Base-by-base conservation (phyloP, 768 basidiomycete genomes). In the Mycena leptocephala region DNA sequence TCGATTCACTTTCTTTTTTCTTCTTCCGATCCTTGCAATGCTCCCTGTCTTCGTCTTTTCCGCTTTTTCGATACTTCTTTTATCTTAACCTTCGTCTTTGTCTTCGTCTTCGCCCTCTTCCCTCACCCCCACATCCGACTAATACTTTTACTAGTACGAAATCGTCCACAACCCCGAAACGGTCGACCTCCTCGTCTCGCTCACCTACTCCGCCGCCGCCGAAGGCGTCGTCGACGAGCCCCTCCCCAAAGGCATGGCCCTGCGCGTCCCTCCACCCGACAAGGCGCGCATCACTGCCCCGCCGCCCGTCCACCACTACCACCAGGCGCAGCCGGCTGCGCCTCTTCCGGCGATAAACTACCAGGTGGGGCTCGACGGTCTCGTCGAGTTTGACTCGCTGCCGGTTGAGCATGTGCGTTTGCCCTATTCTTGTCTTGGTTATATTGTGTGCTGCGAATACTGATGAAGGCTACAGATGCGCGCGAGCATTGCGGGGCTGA, bases 151-250 rank as follows among this genome's bases (percentile, higher is more conserved):
- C n/a, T 62, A 94, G 93, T 94, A 94, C 77, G 94, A 95, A 81
- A 93, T 95, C 69, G 85, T 90, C 24, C 89, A 90, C 71, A 94
- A 94, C 76, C 87, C 92, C 0, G 84, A 86, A 55, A 90, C 90
- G 0, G 93, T 95, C 35, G 94, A 95, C 76, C 88, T 95, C 11
- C 89, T 95, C 6, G 88, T 94, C 24, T 93, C 93, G 26, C 84
- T 95, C 10, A 86, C 92, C 0, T 93, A 92, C 78, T 82, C 86
- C 24, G 88, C 93, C 1, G 93, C 93, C 0, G 83, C 84, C 10
- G 92, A 93, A 74, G 83, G 85, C 3, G 86, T 86, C 3, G 83
- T 93, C 63, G 88, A 91, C 16, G 91, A 92, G 20, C 92, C 91
- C 14, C 85, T 93, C 9, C 92, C 92, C 0, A 81, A 90, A 18